Evolutionary conservation across 495 filamentous ascomycete genomes (phyloP).

Genomic region (Xylaria bambusicola): DNA sequence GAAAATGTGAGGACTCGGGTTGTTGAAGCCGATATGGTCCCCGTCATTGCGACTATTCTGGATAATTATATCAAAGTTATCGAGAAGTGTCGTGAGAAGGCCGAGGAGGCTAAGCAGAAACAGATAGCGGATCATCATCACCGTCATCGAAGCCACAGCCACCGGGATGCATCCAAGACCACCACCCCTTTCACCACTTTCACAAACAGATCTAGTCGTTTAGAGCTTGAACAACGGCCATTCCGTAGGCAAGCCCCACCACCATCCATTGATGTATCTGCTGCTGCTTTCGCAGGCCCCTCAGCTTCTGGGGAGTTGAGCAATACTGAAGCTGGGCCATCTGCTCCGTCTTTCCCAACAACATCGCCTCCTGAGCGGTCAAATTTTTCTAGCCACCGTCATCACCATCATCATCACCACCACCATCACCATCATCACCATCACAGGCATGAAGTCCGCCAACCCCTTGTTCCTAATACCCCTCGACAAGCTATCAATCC

Average conservation of each 20-base stretch:
- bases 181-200: constrained; percentile 50
- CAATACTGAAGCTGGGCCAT: constrained; percentile 59
- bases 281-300: constrained; percentile 46
- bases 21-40: constrained; percentile 98
- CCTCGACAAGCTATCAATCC: constrained; percentile 63
- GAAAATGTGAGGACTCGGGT: constrained; percentile 91
- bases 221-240: constrained; percentile 46
- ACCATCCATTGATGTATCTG: constrained; percentile 48
- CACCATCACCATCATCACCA: constrained; percentile 65
- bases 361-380: constrained; percentile 76
- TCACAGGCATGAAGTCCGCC: constrained; percentile 60
- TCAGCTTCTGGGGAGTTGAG: constrained; percentile 41
- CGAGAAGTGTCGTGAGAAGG: constrained; percentile 83
- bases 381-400: constrained; percentile 56
- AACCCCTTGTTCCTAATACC: constrained; percentile 52
- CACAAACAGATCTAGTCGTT: constrained; percentile 50
- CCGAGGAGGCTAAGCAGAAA: constrained; percentile 64
- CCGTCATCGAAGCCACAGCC: constrained; percentile 45
- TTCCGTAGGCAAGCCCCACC: constrained; percentile 51
- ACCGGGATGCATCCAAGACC: constrained; percentile 47
- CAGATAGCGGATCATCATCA: constrained; percentile 42
- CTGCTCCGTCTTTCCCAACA: constrained; percentile 64
- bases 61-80: constrained; percentile 98
- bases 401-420: constrained; percentile 51
- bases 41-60: constrained; percentile 97